Percentiles rank a stretch among this genome's conserved stretches.
These are phyloP conservation scores for Coccomyxa sp. DNA, from an alignment of 139 green algal species.

Conservation along the genomic window DNA sequence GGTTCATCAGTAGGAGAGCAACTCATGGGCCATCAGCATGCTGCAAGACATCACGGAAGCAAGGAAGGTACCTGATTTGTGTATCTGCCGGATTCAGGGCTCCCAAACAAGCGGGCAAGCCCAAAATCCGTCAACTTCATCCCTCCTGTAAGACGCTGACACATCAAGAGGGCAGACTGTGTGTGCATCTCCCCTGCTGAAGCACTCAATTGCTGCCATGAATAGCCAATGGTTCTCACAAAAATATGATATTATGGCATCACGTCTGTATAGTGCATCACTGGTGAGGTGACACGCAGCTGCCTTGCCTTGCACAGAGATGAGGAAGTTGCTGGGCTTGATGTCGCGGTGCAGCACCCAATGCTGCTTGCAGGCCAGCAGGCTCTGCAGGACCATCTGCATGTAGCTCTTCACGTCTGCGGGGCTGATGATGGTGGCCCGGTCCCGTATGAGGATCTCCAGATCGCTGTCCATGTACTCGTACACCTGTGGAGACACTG, in stretches of 20 bases:
- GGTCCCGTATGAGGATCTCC: slow-evolving; percentile 80
- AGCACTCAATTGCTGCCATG: no score
- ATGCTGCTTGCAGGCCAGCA: slow-evolving; percentile 63
- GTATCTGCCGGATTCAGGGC: slow-evolving; percentile 50
- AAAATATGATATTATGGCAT: no score
- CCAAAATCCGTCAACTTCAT: slow-evolving; percentile 93
- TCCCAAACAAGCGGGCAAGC: slow-evolving; percentile 67
- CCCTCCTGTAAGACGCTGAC: slow-evolving; percentile 53
- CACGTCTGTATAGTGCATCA: no score
- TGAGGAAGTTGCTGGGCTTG: slow-evolving; percentile 92
- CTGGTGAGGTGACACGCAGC: no score
- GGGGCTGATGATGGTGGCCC: slow-evolving; percentile 53
- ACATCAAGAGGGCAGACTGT: no score
- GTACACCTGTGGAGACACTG: slow-evolving; percentile 51
- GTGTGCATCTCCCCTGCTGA: no score
- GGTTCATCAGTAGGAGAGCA: no score
- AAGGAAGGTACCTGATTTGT: slow-evolving; percentile 73
- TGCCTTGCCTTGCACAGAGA: no score
- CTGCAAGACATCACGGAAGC: no score
- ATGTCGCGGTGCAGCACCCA: slow-evolving; percentile 88
- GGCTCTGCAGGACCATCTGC: slow-evolving; percentile 58
- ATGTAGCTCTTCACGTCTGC: slow-evolving; percentile 89
- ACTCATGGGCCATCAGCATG: no score
- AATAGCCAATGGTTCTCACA: no score
- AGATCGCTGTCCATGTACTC: slow-evolving; percentile 83